Percentiles rank a stretch among this genome's conserved stretches.
Conservation (phyloP, 1,139 yeast genomes). For the Citeromyces siamensis region DNA sequence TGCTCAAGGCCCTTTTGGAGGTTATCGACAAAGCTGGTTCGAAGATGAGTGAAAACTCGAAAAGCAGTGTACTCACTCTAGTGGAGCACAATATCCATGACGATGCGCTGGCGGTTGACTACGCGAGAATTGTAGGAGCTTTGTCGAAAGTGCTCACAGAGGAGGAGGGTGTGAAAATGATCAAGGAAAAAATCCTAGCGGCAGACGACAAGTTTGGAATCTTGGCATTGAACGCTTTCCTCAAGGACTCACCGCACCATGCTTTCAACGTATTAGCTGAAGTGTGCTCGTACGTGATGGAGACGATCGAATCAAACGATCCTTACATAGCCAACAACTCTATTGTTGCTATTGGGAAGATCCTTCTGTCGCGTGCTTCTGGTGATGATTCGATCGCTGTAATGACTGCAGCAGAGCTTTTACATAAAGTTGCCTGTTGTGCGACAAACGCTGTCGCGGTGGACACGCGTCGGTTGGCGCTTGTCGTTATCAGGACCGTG, state of each 20-base stretch:
- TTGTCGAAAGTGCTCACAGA: conserved; percentile 52
- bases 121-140: conserved; percentile 72
- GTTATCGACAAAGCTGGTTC: conserved; percentile 74
- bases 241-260: conserved; percentile 61
- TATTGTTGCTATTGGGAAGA: conserved; percentile 73
- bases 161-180: conserved; percentile 53
- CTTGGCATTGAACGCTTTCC: conserved; percentile 66
- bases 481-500: conserved; percentile 67
- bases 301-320: conserved; percentile 30
- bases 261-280: conserved; percentile 24
- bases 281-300: conserved; percentile 26
- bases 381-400: conserved; percentile 10
- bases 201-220: conserved; percentile 40
- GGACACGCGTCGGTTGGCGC: conserved; percentile 73
- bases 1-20: conserved; percentile 77
- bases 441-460: conserved; percentile 40
- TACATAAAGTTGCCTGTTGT: conserved; percentile 25
- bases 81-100: conserved; percentile 58
- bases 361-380: conserved; percentile 30
- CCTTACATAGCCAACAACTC: conserved; percentile 68
- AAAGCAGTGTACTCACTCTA: conserved; percentile 54
- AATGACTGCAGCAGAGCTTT: conserved; percentile 20
- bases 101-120: conserved; percentile 55
- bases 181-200: conserved; percentile 44
- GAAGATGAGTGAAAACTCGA: conserved; percentile 65